phyloP scores from a whole-genome alignment of 495 filamentous ascomycete species.

The Neurospora sp. region DNA sequence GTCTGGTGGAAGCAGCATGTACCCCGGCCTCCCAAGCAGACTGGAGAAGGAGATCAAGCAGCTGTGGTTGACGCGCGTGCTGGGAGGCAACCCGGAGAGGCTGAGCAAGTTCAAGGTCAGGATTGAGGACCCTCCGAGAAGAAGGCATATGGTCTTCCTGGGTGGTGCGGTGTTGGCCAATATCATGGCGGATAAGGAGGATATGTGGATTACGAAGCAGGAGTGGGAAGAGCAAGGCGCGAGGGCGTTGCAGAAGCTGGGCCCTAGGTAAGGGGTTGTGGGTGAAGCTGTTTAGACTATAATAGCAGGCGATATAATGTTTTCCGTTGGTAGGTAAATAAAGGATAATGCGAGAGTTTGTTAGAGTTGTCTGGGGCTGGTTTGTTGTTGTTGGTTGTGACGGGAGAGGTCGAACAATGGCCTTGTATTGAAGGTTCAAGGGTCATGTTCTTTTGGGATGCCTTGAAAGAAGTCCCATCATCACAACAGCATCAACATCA shows the following conservation, averaged over 20 bases:
- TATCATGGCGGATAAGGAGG: constrained; percentile 96
- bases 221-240: constrained; percentile 94
- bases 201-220: constrained; percentile 96
- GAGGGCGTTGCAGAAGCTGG: constrained; percentile 82
- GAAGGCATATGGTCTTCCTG: constrained; percentile 98
- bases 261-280: constrained; percentile 47
- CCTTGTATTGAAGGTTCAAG: background rate
- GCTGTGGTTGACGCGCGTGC: constrained; percentile 87
- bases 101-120: constrained; percentile 98
- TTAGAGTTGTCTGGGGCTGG: background rate
- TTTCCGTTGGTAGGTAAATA: background rate
- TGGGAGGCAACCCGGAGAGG: constrained; percentile 82
- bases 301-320: background rate
- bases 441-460: background rate
- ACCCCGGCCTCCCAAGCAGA: constrained; percentile 85
- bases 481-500: background rate
- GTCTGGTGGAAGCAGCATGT: constrained; percentile 96
- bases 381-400: background rate
- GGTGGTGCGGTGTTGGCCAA: constrained; percentile 95
- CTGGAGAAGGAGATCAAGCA: constrained; percentile 99
- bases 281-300: background rate
- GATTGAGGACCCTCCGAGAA: constrained; percentile 93
- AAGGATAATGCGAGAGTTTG: background rate
- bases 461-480: background rate
- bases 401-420: background rate